Conservation (phyloP, 352 stramenopile species). For the Pythium aphanidermatum region DNA sequence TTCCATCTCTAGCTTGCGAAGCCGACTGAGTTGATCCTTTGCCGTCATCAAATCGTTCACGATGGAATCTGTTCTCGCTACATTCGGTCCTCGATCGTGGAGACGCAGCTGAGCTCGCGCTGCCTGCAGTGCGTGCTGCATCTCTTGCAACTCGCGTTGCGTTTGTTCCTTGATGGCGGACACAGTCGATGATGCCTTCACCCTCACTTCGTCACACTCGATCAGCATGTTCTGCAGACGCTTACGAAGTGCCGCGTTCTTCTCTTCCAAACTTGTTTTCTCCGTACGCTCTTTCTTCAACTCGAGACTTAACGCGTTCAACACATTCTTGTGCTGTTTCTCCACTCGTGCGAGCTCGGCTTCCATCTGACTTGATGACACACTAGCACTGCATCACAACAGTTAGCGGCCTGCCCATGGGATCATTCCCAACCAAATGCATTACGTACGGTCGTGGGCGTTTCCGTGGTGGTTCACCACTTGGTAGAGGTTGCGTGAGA, state of each 20-base stretch:
- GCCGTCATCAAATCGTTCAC: conserved; percentile 32
- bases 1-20: conserved; percentile 47
- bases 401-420: too few species aligned
- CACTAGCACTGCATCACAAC: background rate
- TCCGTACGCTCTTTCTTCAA: conserved; percentile 51
- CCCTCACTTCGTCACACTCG: conserved; percentile 62
- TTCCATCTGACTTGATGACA: conserved; percentile 8
- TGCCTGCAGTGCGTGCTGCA: conserved; percentile 32
- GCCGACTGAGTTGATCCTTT: conserved; percentile 42
- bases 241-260: conserved; percentile 62
- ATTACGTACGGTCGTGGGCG: conserved; percentile 37
- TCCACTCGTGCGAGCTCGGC: conserved; percentile 24
- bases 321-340: conserved; percentile 29
- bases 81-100: conserved; percentile 47
- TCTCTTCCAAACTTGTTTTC: conserved; percentile 47
- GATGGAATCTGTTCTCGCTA: conserved; percentile 43
- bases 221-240: conserved; percentile 74
- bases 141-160: conserved; percentile 36
- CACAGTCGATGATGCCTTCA: conserved; percentile 43
- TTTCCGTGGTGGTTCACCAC: conserved; percentile 29
- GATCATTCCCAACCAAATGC: background rate
- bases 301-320: conserved; percentile 49
- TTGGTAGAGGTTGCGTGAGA: background rate
- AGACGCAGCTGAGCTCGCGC: conserved; percentile 50
- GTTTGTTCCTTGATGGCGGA: conserved; percentile 43